Conservation (phyloP, 768 basidiomycete genomes). For the Clitopilus passeckerianus region DNA sequence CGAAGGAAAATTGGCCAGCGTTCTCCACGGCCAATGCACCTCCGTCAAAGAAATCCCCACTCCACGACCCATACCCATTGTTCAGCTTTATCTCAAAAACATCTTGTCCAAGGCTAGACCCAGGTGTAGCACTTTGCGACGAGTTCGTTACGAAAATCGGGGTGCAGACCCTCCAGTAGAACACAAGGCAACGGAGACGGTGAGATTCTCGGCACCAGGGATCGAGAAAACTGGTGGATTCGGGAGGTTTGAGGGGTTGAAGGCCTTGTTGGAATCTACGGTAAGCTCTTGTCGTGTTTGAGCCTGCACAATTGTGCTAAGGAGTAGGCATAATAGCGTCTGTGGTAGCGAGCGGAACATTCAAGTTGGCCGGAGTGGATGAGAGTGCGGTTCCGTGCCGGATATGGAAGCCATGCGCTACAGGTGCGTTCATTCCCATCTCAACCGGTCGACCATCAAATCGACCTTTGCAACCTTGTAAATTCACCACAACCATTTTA, state of each 20-base stretch:
- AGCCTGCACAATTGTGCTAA: slow-evolving; percentile 22
- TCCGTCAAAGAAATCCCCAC: slow-evolving; percentile 37
- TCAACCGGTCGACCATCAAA: background rate
- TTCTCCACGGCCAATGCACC: slow-evolving; percentile 48
- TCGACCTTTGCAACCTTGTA: background rate
- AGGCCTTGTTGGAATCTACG: slow-evolving; percentile 30
- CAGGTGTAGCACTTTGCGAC: slow-evolving; percentile 28
- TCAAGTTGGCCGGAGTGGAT: background rate
- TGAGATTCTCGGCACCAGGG: slow-evolving; percentile 31
- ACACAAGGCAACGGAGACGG: slow-evolving; percentile 49
- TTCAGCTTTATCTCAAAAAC: slow-evolving; percentile 43
- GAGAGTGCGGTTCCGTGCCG: background rate
- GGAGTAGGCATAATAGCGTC: slow-evolving; percentile 28
- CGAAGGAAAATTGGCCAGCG: slow-evolving; percentile 38
- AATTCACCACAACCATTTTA: background rate
- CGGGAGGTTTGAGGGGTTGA: slow-evolving; percentile 23
- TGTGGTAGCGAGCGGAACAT: slow-evolving; percentile 22
- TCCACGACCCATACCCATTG: slow-evolving; percentile 50
- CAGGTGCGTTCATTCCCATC: background rate
- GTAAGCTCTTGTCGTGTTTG: slow-evolving; percentile 25
- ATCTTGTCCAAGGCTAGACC: slow-evolving; percentile 29
- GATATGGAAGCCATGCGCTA: background rate
- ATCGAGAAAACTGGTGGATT: slow-evolving; percentile 33
- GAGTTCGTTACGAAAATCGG: slow-evolving; percentile 57
- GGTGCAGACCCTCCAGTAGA: slow-evolving; percentile 28